Conservation (phyloP, 345 rosid species). For the Garcia nutans region DNA sequence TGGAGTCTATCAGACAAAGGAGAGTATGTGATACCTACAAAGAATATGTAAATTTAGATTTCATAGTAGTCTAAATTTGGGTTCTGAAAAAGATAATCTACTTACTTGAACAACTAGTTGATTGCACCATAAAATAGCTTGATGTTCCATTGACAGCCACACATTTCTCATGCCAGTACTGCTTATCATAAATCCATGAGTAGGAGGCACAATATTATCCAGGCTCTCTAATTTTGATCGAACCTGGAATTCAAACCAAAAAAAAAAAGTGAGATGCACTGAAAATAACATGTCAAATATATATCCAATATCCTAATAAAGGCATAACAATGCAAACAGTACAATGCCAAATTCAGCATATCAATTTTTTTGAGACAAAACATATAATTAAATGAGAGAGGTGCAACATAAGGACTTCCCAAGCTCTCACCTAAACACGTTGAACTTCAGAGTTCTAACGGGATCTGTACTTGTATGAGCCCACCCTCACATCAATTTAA, state of each 20-base stretch:
- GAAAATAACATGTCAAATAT: not conserved
- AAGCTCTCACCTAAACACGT: too few species aligned
- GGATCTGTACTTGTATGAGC: too few species aligned
- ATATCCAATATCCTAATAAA: not conserved
- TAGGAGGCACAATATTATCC: conserved; percentile 90
- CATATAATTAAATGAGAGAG: too few species aligned
- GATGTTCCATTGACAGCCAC: conserved; percentile 99
- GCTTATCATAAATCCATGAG: conserved; percentile 85
- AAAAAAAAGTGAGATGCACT: not conserved
- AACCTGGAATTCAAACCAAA: conserved; percentile 48
- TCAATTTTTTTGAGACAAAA: not conserved
- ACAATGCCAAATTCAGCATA: not conserved
- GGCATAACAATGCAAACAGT: not conserved
- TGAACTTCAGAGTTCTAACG: too few species aligned
- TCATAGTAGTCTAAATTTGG: conserved; percentile 7
- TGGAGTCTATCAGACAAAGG: conserved; percentile 83
- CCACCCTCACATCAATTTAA: too few species aligned
- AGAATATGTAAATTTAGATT: conserved; percentile 30
- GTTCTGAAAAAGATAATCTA: conserved; percentile 19
- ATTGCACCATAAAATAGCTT: conserved; percentile 96
- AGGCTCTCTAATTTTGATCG: conserved; percentile 79
- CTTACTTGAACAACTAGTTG: conserved; percentile 96
- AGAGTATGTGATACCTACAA: conserved; percentile 93
- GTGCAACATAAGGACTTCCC: too few species aligned
- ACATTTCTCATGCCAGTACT: conserved; percentile 92